Evolutionary conservation across 140 eudicot genomes (phyloP), one percentile per base, ranked within the genome.

Genomic region (Ambrosia hybrid): DNA sequence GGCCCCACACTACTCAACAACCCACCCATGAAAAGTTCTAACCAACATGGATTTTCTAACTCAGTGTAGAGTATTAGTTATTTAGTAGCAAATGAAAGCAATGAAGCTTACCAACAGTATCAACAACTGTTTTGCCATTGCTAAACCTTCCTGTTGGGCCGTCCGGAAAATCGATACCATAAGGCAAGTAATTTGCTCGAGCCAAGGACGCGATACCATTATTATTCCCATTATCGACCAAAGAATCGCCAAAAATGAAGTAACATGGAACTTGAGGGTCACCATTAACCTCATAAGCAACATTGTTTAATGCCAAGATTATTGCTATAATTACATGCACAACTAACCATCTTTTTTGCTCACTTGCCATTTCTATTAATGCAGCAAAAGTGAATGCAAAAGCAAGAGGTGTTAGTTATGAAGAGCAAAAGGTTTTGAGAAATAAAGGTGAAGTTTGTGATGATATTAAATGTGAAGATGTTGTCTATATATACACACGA

Each of bases 341-440:
- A 57, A 49, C 71, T 68, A 74, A 38, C 80, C 81, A 76, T 73
- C 66, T 83, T 59, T 37, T 73, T 21, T 80, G 70, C 68, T 73
- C 80, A 70, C 73, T 64, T 65, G 76, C 82, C 95, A 85, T 87
- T 64, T 34, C 75, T 59, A 75, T 37, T 36, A 68, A 46, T 64
- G 72, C 48, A 59, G 46, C 21, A 70, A 74, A 53, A 48, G 11
- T n/a, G 16, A 51, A 17, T 9, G 48, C 41, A 55, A 64, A 67
- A 65, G 41, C 34, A 52, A 26, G 13, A 68, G 13, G 21, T 69
- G 70, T 34, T 64, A 64, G 45, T 14, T 61, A 61, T 66, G 30
- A 77, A 43, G 75, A 60, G 67, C 57, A 60, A 70, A 71, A 61
- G 74, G 51, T 64, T 0, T 6, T 15, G 52, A 3, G 36, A 39